Conservation (phyloP, 2,329 filamentous ascomycete genomes). For the Fusarium continuum region DNA sequence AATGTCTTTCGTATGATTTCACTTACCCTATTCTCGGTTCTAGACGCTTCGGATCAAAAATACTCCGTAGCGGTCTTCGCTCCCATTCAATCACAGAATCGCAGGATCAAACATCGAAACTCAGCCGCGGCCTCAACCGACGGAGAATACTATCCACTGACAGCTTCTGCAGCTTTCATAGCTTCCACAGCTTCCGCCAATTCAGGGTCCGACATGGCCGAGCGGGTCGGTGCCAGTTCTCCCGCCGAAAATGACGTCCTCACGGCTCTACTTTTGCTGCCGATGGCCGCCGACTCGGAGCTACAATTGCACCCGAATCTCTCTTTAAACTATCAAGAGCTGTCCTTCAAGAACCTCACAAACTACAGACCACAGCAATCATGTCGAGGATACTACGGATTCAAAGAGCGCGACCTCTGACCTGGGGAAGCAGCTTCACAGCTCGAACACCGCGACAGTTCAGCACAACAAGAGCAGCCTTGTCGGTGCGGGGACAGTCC, state of each 20-base stretch:
- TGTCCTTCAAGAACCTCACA: slow-evolving; percentile 8
- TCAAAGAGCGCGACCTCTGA: slow-evolving; percentile 14
- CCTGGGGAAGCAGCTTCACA: slow-evolving; percentile 39
- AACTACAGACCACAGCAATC: slow-evolving; percentile 1
- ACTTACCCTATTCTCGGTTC: too few species aligned
- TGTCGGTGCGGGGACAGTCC: slow-evolving; percentile 43
- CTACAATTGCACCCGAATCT: slow-evolving; percentile 22
- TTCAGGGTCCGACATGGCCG: slow-evolving; percentile 10
- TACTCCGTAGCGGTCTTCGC: too few species aligned
- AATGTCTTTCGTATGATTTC: too few species aligned
- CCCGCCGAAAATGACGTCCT: slow-evolving; percentile 33
- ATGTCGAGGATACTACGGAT: slow-evolving; percentile 29
- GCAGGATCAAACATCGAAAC: not conserved
- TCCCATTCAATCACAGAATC: too few species aligned
- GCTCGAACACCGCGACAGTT: slow-evolving; percentile 27
- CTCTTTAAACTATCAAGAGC: slow-evolving; percentile 37
- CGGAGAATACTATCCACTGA: not conserved
- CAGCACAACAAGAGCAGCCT: slow-evolving; percentile 25
- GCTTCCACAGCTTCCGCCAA: not conserved
- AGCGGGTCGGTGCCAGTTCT: slow-evolving; percentile 28
- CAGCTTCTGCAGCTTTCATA: too few species aligned
- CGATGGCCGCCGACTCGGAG: slow-evolving; percentile 7
- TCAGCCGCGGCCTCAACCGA: not conserved
- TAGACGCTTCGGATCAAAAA: too few species aligned
- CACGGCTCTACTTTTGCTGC: slow-evolving; percentile 23